Evolutionary conservation across 257 asterid genomes (phyloP).

Genomic region (Scutellaria minor): DNA sequence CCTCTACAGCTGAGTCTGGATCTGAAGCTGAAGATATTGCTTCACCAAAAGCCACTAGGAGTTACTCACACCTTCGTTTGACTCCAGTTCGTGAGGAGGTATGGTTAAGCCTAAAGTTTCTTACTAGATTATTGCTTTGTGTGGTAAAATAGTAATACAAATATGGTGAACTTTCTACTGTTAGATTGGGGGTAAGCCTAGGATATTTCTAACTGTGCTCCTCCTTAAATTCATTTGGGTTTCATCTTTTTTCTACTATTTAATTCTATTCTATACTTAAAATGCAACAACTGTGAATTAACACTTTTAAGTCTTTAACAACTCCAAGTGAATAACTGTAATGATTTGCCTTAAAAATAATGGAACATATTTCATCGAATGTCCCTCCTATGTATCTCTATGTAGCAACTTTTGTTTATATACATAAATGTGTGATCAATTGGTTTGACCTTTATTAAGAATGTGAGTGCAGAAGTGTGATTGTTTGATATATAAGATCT

Average conservation of each 20-base stretch:
- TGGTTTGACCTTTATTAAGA: slow-evolving; percentile 16
- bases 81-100: slow-evolving; percentile 99
- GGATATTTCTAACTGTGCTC: not conserved
- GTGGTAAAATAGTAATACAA: not conserved
- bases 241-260: slow-evolving; percentile 13
- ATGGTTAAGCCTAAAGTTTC: slow-evolving; percentile 26
- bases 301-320: not conserved
- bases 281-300: slow-evolving; percentile 15
- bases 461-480: not conserved
- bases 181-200: slow-evolving; percentile 26
- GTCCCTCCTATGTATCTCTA: slow-evolving; percentile 5
- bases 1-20: slow-evolving; percentile 98
- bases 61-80: slow-evolving; percentile 85
- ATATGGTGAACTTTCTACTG: slow-evolving; percentile 10
- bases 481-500: not conserved
- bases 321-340: not conserved
- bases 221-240: not conserved
- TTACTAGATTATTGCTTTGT: slow-evolving; percentile 14
- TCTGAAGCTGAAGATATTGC: slow-evolving; percentile 98
- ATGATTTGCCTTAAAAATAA: not conserved
- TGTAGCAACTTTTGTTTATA: slow-evolving; percentile 2
- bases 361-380: slow-evolving; percentile 6
- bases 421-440: not conserved
- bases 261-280: slow-evolving; percentile 1
- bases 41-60: slow-evolving; percentile 89